phyloP scores from a whole-genome alignment of 768 basidiomycete genomes.

The Lenzites betulinus region DNA sequence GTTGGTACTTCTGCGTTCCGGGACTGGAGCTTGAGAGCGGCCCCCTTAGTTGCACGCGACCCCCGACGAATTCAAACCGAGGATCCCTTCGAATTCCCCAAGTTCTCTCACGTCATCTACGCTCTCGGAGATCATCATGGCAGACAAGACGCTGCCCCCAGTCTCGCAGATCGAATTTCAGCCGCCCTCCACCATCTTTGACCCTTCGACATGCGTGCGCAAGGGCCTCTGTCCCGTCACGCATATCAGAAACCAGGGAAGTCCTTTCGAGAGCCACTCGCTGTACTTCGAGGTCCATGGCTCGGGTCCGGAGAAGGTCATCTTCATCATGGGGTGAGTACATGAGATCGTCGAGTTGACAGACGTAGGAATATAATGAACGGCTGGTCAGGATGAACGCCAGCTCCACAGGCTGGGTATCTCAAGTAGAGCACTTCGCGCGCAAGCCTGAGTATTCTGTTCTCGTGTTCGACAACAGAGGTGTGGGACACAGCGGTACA shows the following conservation, averaged over 20 bases:
- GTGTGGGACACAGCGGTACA: conserved; percentile 73
- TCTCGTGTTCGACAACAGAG: conserved; percentile 84
- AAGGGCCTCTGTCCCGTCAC: conserved; percentile 81
- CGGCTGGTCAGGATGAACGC: conserved; percentile 53
- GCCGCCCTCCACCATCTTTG: conserved; percentile 48
- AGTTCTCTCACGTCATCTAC: not conserved
- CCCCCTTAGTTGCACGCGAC: no score
- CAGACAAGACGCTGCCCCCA: conserved; percentile 11
- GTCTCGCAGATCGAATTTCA: conserved; percentile 5
- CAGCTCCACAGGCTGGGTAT: conserved; percentile 61
- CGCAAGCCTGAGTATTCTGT: conserved; percentile 54
- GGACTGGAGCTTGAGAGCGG: no score
- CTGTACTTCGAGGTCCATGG: conserved; percentile 84
- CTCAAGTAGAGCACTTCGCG: conserved; percentile 67
- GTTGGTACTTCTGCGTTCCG: no score
- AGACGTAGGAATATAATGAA: not conserved
- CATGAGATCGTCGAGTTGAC: not conserved
- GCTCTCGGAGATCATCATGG: not conserved
- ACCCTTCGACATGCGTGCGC: conserved; percentile 58
- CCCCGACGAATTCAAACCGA: no score
- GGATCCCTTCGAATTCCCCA: no score
- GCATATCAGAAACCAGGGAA: conserved; percentile 46
- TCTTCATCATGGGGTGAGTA: conserved; percentile 75
- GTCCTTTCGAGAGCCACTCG: conserved; percentile 63
- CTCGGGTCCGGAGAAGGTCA: conserved; percentile 57